These are phyloP conservation scores for Stagonosporopsis chrysanthemi DNA, from an alignment of 2,329 filamentous ascomycete genomes.

Conservation along the genomic window DNA sequence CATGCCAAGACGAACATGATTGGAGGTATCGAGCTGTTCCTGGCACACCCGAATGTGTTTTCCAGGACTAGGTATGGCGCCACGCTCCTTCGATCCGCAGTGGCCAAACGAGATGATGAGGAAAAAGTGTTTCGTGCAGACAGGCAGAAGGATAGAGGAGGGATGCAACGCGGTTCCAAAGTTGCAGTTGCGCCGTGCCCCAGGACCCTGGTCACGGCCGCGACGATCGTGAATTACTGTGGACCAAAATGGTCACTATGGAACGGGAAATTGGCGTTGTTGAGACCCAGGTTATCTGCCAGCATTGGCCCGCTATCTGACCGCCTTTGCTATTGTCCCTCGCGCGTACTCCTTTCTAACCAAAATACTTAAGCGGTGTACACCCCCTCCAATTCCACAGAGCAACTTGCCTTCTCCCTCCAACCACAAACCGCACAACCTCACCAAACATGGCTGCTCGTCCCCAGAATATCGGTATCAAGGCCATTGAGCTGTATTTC, in stretches of 20 bases:
- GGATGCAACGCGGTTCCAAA: neutral
- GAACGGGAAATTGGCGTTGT: slow-evolving; percentile 36
- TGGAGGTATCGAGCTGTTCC: slow-evolving; percentile 17
- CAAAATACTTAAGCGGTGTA: slow-evolving; percentile 48
- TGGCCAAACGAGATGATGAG: slow-evolving; percentile 11
- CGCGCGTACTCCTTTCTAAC: slow-evolving; percentile 28
- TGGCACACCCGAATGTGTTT: slow-evolving; percentile 21
- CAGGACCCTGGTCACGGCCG: slow-evolving; percentile 3
- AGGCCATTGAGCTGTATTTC: slow-evolving; percentile 63
- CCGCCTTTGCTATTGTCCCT: slow-evolving; percentile 47
- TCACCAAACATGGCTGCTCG: slow-evolving; percentile 52
- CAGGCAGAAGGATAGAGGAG: neutral
- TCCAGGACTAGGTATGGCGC: slow-evolving; percentile 19
- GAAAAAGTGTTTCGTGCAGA: slow-evolving; percentile 2
- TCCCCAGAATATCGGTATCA: slow-evolving; percentile 61
- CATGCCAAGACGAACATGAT: slow-evolving; percentile 24
- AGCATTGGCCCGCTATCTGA: slow-evolving; percentile 46
- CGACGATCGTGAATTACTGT: slow-evolving; percentile 11
- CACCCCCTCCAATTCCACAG: slow-evolving; percentile 27
- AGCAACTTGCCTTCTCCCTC: slow-evolving; percentile 27
- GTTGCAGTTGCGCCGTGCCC: slow-evolving; percentile 2
- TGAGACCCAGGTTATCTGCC: slow-evolving; percentile 34
- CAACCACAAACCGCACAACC: slow-evolving; percentile 22
- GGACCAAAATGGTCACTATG: slow-evolving; percentile 16
- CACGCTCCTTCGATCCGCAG: slow-evolving; percentile 25